phyloP scores from a whole-genome alignment of 176 grass and related monocot genomes.

The Ananas comosus region DNA sequence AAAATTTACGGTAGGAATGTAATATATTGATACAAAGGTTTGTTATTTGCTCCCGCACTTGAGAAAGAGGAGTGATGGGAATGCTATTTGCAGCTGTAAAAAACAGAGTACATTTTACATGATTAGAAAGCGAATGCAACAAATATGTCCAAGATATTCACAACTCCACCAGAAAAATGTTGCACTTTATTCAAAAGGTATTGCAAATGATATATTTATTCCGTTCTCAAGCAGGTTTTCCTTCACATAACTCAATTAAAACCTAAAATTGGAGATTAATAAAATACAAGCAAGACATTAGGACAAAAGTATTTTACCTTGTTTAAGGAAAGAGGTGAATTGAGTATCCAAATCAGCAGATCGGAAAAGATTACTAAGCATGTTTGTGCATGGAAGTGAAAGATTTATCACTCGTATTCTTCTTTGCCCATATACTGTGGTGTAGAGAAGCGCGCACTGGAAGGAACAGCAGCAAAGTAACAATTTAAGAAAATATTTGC shows the following conservation, averaged over 20 bases:
- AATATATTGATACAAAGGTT: constrained; percentile 81
- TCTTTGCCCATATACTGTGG: constrained; percentile 75
- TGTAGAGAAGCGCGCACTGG: constrained; percentile 88
- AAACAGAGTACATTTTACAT: background rate
- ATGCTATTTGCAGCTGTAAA: constrained; percentile 61
- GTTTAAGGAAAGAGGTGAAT: constrained; percentile 71
- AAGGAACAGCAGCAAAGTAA: constrained; percentile 7
- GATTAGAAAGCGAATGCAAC: background rate
- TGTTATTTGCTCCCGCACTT: constrained; percentile 63
- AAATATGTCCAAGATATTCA: constrained; percentile 2
- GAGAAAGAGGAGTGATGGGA: constrained; percentile 32
- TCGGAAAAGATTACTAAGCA: constrained; percentile 61
- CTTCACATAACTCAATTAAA: background rate
- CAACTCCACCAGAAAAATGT: background rate
- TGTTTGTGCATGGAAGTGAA: constrained; percentile 66
- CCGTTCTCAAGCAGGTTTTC: background rate
- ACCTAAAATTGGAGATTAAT: background rate
- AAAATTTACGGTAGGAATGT: constrained; percentile 70
- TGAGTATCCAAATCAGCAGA: constrained; percentile 77
- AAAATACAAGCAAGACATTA: background rate
- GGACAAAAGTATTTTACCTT: constrained; percentile 46
- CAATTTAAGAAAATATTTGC: background rate
- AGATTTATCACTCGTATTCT: constrained; percentile 83
- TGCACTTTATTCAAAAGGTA: background rate
- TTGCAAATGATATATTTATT: too few relatives aligned